Evolutionary conservation across 75 land plant species (phyloP).

Genomic region (Larix kaempferi): DNA sequence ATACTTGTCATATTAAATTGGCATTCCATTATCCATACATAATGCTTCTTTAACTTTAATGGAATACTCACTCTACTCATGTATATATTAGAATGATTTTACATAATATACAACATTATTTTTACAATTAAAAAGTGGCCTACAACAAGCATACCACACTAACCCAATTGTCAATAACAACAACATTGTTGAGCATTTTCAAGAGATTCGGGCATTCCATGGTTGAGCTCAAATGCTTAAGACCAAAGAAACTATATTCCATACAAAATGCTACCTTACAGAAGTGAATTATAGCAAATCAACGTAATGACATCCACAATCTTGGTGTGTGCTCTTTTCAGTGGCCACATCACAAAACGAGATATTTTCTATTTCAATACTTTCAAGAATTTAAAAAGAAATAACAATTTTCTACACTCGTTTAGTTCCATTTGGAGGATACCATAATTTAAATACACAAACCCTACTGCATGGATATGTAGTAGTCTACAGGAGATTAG

Average conservation of each 20-base stretch:
- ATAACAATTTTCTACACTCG: too few species aligned
- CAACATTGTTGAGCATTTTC: not conserved
- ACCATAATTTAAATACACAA: too few species aligned
- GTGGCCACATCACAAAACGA: not conserved
- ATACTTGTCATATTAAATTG: not conserved
- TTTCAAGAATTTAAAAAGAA: too few species aligned
- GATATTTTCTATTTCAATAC: not conserved
- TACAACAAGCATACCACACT: not conserved
- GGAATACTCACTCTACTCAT: not conserved
- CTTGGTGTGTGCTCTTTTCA: not conserved
- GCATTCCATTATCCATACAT: not conserved
- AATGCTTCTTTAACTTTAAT: not conserved
- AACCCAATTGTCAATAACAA: not conserved
- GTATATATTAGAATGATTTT: not conserved
- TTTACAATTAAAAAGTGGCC: not conserved
- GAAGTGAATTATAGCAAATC: not conserved
- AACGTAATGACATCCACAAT: not conserved
- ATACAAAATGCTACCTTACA: not conserved
- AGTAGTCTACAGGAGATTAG: too few species aligned
- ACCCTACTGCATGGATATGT: too few species aligned
- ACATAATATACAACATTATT: not conserved
- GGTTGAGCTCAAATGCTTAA: not conserved
- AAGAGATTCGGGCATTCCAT: not conserved
- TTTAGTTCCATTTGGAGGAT: too few species aligned
- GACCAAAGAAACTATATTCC: not conserved